These are phyloP conservation scores for Linum usitatissimum DNA, from an alignment of 345 rosid species.

Conservation along the genomic window DNA sequence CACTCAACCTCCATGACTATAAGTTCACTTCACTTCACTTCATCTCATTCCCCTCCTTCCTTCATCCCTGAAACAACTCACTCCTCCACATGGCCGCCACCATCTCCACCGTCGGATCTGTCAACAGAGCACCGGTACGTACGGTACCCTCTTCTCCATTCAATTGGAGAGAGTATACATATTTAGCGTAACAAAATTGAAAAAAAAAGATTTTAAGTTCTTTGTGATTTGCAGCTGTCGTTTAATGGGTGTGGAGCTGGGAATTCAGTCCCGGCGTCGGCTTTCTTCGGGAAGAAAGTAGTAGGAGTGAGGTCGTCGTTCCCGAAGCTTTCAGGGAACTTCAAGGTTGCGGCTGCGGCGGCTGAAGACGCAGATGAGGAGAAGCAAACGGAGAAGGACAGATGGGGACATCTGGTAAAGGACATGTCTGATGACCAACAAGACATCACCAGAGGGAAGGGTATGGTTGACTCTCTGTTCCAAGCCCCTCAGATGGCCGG, in stretches of 20 bases:
- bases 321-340: conserved; percentile 28
- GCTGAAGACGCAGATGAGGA: conserved; percentile 26
- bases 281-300: conserved; percentile 65
- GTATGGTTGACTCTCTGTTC: conserved; percentile 83
- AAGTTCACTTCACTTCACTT: background rate
- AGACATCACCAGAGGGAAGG: conserved; percentile 90
- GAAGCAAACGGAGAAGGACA: conserved; percentile 60
- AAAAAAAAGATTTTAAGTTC: background rate
- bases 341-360: conserved; percentile 39
- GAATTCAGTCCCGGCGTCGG: conserved; percentile 44
- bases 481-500: conserved; percentile 74
- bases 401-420: conserved; percentile 58
- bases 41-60: background rate
- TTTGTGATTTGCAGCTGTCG: conserved; percentile 41
- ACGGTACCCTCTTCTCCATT: background rate
- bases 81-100: conserved; percentile 55
- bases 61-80: background rate
- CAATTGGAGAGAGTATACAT: background rate
- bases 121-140: conserved; percentile 67
- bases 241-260: conserved; percentile 63
- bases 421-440: conserved; percentile 89
- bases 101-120: conserved; percentile 64
- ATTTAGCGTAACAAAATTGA: background rate
- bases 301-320: conserved; percentile 26
- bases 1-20: conserved; percentile 20